Evolutionary conservation across 148 eudicot species (phyloP).

Genomic region (Chenopodium quinoa): DNA sequence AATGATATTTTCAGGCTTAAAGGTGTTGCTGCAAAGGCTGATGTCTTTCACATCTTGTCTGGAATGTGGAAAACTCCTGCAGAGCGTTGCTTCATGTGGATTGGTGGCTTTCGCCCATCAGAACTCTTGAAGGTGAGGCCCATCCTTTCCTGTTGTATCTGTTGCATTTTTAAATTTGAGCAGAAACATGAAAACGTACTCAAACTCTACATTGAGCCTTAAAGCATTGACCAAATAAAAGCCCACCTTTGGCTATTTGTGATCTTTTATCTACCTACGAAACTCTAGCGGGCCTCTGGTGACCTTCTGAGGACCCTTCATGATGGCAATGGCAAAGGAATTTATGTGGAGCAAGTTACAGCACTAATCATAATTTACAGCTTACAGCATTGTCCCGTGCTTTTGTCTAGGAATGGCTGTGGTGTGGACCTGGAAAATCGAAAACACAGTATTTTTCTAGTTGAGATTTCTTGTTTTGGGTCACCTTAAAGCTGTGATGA

Average conservation of each 20-base stretch:
- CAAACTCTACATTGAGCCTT: neutral
- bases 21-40: constrained; percentile 77
- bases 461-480: neutral
- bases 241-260: neutral
- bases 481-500: neutral
- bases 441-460: neutral
- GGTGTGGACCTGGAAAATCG: neutral
- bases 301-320: neutral
- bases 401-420: neutral
- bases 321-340: neutral
- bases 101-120: constrained; percentile 94
- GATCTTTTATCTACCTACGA: neutral
- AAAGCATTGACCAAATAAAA: constrained; percentile 2
- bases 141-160: neutral
- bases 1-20: constrained; percentile 80
- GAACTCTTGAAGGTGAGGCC: constrained; percentile 80
- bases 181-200: neutral
- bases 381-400: neutral
- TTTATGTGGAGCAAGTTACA: neutral
- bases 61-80: constrained; percentile 99
- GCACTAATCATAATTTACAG: neutral
- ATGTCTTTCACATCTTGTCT: constrained; percentile 88
- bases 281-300: neutral
- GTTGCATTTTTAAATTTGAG: neutral
- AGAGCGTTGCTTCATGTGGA: constrained; percentile 97